Evolutionary conservation across 305 asterid genomes (phyloP), one percentile per base, ranked within the genome.

Genomic region (Rubia tinctorum): DNA sequence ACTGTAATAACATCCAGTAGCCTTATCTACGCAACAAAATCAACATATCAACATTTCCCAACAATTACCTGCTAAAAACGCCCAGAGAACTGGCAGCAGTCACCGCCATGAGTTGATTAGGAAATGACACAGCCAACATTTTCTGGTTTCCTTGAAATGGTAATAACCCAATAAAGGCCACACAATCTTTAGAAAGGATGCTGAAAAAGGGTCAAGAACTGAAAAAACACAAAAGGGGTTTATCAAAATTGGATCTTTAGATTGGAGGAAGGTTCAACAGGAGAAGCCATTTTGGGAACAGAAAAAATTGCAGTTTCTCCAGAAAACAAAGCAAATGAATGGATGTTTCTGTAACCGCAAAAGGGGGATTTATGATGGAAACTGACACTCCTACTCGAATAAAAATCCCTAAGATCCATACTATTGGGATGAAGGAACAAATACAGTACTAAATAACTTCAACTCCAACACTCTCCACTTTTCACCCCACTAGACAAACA

Each of bases 331-430:
- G 77, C 37, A 73, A 82, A 77, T 80, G 90, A 77, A 80, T 73
- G 63, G 80, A 73, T 73, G 84, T 75, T 64, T 81, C 81, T 72
- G 80, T 74, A 76, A 72, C 66, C 23, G 75, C 66, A 47, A 77
- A 81, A 53, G 64, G 62, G 44, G 79, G 69, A 40, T 75, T 69
- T 73, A 72, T 77, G 71, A 82, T 80, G 88, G 88, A 83, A 81
- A 86, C 77, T 84, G 90, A 85, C 79, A 71, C 23, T 75, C 55
- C n/a, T 34, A 39, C 53, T 56, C 74, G 14, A 20, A 59, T 68
- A 78, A 65, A 69, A 75, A 76, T 82, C 75, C 70, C 83, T 81
- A 83, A 87, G 81, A 84, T 87, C 88, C 98, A 88, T 87, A 71
- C 40, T 78, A 77, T 73, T 78, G 78, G 75, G 75, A 42, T 42